Percentiles rank a stretch among this genome's conserved stretches.
Evolutionary conservation across 306 rosid genomes (phyloP).

Genomic region (Gastrolobium bilobum): DNA sequence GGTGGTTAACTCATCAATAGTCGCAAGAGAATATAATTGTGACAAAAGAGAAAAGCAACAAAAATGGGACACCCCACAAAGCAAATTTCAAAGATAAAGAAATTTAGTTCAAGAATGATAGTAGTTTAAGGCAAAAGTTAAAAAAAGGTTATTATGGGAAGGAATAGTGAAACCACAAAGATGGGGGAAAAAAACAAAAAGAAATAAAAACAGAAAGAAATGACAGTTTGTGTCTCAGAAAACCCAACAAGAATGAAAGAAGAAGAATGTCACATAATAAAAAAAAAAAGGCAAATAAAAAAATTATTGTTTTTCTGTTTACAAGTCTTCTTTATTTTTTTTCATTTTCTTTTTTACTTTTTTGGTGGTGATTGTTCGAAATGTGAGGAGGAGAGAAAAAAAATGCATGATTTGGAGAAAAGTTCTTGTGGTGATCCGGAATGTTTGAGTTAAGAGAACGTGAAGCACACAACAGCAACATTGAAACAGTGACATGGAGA

Average conservation of each 20-base stretch:
- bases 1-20: constrained; percentile 19
- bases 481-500: not conserved
- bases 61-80: not conserved
- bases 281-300: not conserved
- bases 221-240: not conserved
- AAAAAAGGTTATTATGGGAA: not conserved
- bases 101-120: constrained; percentile 10
- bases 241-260: constrained; percentile 27
- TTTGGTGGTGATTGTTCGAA: constrained; percentile 12
- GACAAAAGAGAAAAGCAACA: not conserved
- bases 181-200: not conserved
- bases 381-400: constrained; percentile 34
- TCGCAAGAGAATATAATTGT: constrained; percentile 1
- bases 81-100: not conserved
- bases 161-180: constrained; percentile 4
- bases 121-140: not conserved
- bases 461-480: not conserved
- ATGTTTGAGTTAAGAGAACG: constrained; percentile 24
- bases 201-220: not conserved
- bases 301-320: constrained; percentile 16
- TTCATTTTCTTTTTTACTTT: not conserved
- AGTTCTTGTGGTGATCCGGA: constrained; percentile 35
- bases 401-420: not conserved
- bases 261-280: constrained; percentile 8
- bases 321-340: constrained; percentile 11